phyloP scores from a whole-genome alignment of 2,329 filamentous ascomycete genomes.

The Reticulascus tulasneorum region DNA sequence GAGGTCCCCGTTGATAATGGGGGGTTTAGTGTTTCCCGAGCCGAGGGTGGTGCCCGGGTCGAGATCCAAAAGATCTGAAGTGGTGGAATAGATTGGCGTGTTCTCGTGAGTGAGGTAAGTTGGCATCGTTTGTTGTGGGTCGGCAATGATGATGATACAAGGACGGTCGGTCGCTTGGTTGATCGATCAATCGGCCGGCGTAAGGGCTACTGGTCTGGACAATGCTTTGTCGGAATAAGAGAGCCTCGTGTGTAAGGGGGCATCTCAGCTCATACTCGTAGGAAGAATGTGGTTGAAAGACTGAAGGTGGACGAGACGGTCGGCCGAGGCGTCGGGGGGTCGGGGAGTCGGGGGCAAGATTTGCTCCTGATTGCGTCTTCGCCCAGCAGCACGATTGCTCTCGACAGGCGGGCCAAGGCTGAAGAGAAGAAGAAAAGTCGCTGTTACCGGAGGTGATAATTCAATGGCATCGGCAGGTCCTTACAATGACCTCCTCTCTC shows the following conservation, averaged over 20 bases:
- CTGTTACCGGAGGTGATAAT: too few species aligned
- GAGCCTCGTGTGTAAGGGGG: too few species aligned
- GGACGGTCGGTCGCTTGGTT: neutral
- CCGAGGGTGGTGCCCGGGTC: slow-evolving; percentile 34
- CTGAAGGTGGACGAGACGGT: slow-evolving; percentile 9
- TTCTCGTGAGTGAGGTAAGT: slow-evolving; percentile 48
- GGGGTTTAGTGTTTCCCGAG: slow-evolving; percentile 25
- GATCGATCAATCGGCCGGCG: neutral
- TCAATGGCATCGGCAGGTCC: slow-evolving; percentile 13
- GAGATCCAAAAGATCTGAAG: slow-evolving; percentile 40
- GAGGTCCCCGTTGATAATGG: slow-evolving; percentile 29
- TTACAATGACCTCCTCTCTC: slow-evolving; percentile 8
- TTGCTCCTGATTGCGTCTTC: slow-evolving; percentile 3
- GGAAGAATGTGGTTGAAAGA: too few species aligned
- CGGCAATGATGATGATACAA: neutral
- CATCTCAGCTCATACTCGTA: too few species aligned
- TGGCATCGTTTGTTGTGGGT: slow-evolving; percentile 37
- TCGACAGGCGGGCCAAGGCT: slow-evolving; percentile 23
- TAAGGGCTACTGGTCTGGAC: too few species aligned
- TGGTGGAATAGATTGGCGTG: slow-evolving; percentile 36
- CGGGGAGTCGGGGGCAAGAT: slow-evolving; percentile 3
- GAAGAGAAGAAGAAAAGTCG: slow-evolving; percentile 22
- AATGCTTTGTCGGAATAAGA: too few species aligned
- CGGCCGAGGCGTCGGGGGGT: slow-evolving; percentile 2
- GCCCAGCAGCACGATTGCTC: neutral